Evolutionary conservation across 202 grass and related monocot species (phyloP).

Genomic region (Dendrocalamus latiflorus): DNA sequence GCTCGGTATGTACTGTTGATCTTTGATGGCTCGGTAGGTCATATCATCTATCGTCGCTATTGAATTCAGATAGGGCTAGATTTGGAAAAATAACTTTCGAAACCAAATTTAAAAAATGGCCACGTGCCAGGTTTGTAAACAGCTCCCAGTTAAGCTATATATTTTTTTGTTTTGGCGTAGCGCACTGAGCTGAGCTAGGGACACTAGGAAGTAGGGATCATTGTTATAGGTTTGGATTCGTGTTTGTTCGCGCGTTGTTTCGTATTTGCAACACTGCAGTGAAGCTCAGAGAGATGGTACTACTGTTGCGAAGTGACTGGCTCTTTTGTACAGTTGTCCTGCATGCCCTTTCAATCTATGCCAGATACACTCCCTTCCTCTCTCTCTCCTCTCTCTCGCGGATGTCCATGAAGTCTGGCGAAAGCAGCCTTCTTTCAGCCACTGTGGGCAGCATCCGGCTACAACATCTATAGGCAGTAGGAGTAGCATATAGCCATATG

Average conservation of each 20-base stretch:
- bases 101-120: too few species aligned
- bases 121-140: too few species aligned
- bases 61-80: too few species aligned
- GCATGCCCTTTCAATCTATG: conserved; percentile 21
- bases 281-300: conserved; percentile 31
- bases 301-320: conserved; percentile 62
- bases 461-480: background rate
- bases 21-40: too few species aligned
- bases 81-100: too few species aligned
- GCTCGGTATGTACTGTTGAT: too few species aligned
- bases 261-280: conserved; percentile 38
- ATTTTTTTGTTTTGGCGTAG: background rate
- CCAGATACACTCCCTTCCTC: background rate
- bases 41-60: too few species aligned
- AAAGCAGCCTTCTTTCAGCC: conserved; percentile 44
- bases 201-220: background rate
- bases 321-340: conserved; percentile 35
- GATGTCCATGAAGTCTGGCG: conserved; percentile 23
- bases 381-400: background rate
- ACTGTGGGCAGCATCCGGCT: conserved; percentile 25
- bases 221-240: background rate
- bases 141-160: too few species aligned
- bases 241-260: background rate
- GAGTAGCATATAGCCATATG: background rate
- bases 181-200: background rate